Evolutionary conservation across 2,329 filamentous ascomycete species (phyloP).

Genomic region (Nemania sp.): DNA sequence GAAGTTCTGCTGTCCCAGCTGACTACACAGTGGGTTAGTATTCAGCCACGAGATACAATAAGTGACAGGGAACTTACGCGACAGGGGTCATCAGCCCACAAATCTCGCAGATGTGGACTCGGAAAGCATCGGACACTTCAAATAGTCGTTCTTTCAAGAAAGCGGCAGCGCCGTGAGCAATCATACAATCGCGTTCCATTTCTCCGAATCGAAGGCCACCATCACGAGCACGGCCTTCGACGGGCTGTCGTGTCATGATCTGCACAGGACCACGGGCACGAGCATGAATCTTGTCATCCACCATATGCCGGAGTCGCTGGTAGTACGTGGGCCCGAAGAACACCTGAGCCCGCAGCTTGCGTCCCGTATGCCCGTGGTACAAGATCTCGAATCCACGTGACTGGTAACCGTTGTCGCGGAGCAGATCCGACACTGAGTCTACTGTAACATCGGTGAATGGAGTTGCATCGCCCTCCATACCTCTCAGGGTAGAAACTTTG

Average conservation of each 20-base stretch:
- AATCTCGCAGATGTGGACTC: slow-evolving; percentile 97
- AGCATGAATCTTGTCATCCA: slow-evolving; percentile 99
- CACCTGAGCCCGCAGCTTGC: slow-evolving; percentile 89
- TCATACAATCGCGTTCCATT: slow-evolving; percentile 99
- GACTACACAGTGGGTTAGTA: slow-evolving; percentile 54
- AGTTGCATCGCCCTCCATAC: slow-evolving; percentile 94
- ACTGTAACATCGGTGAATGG: slow-evolving; percentile 98
- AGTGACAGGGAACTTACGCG: slow-evolving; percentile 69
- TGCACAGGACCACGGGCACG: slow-evolving; percentile 94
- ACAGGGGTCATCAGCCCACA: slow-evolving; percentile 99
- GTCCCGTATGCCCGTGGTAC: slow-evolving; percentile 97
- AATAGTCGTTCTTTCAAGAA: slow-evolving; percentile 98
- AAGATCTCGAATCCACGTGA: slow-evolving; percentile 97
- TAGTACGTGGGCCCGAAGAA: slow-evolving; percentile 99
- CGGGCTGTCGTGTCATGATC: slow-evolving; percentile 94
- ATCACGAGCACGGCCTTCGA: slow-evolving; percentile 96
- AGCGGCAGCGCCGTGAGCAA: slow-evolving; percentile 95
- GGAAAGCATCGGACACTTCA: slow-evolving; percentile 96
- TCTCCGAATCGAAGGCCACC: slow-evolving; percentile 99
- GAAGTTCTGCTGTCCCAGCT: slow-evolving; percentile 93
- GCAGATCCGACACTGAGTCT: slow-evolving; percentile 83
- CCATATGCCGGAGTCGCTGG: slow-evolving; percentile 98
- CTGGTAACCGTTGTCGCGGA: slow-evolving; percentile 91
- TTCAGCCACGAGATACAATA: not conserved
- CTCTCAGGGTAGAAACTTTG: slow-evolving; percentile 91